Percentiles rank a stretch among this genome's conserved stretches.
Evolutionary conservation across 805 yeast genomes (phyloP).

Genomic region (Candida ovalis): DNA sequence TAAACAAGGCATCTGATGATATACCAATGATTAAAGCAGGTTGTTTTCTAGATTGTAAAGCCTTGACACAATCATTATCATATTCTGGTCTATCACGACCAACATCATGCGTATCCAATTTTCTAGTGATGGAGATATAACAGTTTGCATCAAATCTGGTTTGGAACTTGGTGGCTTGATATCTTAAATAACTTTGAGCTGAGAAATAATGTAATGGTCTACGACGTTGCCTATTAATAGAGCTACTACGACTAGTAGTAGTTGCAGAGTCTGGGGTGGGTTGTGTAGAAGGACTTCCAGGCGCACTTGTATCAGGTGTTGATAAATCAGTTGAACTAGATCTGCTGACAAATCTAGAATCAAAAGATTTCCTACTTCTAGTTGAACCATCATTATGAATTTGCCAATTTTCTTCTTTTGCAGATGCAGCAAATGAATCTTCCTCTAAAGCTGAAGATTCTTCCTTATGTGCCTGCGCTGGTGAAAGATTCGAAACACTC

Average conservation of each 20-base stretch:
- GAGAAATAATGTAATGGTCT: conserved; percentile 70
- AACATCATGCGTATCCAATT: conserved; percentile 92
- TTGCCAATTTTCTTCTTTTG: conserved; percentile 59
- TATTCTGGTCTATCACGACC: conserved; percentile 63
- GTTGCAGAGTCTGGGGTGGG: conserved; percentile 3
- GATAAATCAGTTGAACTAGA: conserved; percentile 27
- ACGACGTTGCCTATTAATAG: conserved; percentile 31
- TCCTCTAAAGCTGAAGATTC: conserved; percentile 10
- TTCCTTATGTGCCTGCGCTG: conserved; percentile 3
- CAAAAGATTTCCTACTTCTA: conserved; percentile 24
- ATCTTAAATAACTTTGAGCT: conserved; percentile 91
- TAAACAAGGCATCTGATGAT: conserved; percentile 87
- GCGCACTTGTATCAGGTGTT: conserved; percentile 27
- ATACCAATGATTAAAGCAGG: conserved; percentile 89
- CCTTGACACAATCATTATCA: conserved; percentile 40
- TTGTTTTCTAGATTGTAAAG: conserved; percentile 55
- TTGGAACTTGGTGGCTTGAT: conserved; percentile 90
- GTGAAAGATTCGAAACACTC: conserved; percentile 9
- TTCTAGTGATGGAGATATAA: conserved; percentile 89
- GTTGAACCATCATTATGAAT: conserved; percentile 79
- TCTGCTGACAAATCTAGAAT: conserved; percentile 26
- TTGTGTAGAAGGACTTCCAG: conserved; percentile 22
- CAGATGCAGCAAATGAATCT: conserved; percentile 1
- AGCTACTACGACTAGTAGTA: conserved; percentile 35
- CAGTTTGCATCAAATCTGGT: conserved; percentile 94